Percentiles rank a stretch among this genome's conserved stretches.
phyloP scores from a whole-genome alignment of 179 eudicot species.

The Pouteria campechiana region DNA sequence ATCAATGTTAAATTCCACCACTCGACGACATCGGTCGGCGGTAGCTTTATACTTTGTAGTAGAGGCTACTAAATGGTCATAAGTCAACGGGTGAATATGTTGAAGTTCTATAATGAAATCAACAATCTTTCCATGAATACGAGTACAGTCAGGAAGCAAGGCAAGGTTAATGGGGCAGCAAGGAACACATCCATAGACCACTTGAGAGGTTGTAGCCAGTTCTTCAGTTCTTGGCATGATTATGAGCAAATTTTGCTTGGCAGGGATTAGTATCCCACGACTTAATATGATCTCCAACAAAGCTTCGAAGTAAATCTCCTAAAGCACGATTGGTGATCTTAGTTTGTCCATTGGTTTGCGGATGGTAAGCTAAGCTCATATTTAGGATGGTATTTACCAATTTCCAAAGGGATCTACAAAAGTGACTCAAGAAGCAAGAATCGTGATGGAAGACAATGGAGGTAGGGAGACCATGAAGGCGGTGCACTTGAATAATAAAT shows the following conservation, averaged over 20 bases:
- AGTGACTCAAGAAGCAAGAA: slow-evolving; percentile 1
- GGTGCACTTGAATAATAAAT: too few species aligned
- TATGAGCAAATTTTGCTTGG: slow-evolving; percentile 2
- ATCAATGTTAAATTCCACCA: background rate
- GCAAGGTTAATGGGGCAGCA: background rate
- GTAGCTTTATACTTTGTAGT: background rate
- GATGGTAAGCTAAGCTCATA: slow-evolving; percentile 1
- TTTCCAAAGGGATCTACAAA: slow-evolving; percentile 1
- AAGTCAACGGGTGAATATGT: background rate
- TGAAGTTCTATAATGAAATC: background rate
- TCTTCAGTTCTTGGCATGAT: slow-evolving; percentile 1
- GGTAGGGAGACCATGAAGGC: too few species aligned
- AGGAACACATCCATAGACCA: slow-evolving; percentile 1
- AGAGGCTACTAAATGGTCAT: background rate
- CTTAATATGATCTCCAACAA: background rate
- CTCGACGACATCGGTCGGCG: background rate
- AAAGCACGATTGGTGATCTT: background rate
- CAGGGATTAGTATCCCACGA: background rate
- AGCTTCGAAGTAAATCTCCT: background rate
- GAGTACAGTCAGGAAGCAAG: background rate
- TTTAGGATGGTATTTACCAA: background rate
- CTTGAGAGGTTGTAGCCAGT: background rate
- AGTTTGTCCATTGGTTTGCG: too few species aligned
- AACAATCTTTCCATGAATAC: background rate
- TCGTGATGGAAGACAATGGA: background rate